phyloP scores from a whole-genome alignment of 495 filamentous ascomycete species.

The Acidomyces sp. region DNA sequence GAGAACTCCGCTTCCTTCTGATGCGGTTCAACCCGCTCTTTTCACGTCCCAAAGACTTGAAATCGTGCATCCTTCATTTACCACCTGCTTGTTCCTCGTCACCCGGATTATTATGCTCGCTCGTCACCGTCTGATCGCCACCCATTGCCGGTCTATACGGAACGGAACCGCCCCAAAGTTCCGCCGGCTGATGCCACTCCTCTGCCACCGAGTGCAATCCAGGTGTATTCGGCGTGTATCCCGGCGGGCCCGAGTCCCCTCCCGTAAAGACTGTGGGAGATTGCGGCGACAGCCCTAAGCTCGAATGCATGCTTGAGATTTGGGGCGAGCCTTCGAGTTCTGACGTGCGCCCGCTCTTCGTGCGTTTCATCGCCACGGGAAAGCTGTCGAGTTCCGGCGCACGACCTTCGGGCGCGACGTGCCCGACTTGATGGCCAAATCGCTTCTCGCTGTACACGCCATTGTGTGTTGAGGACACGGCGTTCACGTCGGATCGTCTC shows the following conservation, averaged over 20 bases:
- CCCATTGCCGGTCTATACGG: no score
- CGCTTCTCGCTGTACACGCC: neutral
- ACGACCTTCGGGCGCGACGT: constrained; percentile 9
- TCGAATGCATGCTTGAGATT: neutral
- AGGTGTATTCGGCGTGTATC: constrained; percentile 6
- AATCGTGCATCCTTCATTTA: no score
- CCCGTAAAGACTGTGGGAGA: neutral
- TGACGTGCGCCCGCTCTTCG: constrained; percentile 7
- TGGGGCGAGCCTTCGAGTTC: constrained; percentile 14
- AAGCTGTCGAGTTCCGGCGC: constrained; percentile 17
- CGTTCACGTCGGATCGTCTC: neutral
- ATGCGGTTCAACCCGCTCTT: no score
- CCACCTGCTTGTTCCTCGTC: no score
- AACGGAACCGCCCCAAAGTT: constrained; percentile 19
- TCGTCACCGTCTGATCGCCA: no score
- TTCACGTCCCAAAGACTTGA: no score
- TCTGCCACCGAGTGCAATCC: neutral
- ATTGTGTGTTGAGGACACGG: neutral
- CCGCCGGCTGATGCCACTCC: constrained; percentile 10
- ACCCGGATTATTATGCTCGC: no score
- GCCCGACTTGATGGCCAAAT: constrained; percentile 7
- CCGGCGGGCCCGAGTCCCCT: neutral
- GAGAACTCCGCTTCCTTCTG: no score
- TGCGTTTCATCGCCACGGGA: constrained; percentile 6
- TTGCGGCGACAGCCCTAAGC: neutral